Evolutionary conservation across 1,284 basidiomycete species (phyloP).

Genomic region (Paramarasmius palmivorus): DNA sequence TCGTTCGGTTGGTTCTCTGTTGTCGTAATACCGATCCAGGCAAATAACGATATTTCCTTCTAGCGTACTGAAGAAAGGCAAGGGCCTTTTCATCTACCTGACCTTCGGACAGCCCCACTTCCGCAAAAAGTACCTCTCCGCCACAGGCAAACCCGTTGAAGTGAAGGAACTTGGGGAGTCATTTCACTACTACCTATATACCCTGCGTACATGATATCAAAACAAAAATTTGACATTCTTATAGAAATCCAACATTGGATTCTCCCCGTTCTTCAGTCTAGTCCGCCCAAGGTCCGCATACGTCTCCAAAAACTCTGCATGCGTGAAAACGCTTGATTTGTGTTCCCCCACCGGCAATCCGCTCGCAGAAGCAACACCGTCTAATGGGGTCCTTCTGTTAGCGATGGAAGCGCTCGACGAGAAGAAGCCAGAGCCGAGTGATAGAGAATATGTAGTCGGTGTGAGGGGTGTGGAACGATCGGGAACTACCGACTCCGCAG

Average conservation of each 20-base stretch:
- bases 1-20: slow-evolving; percentile 68
- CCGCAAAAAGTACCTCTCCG: slow-evolving; percentile 67
- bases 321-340: slow-evolving; percentile 80
- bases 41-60: neutral
- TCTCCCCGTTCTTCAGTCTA: slow-evolving; percentile 74
- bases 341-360: slow-evolving; percentile 80
- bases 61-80: slow-evolving; percentile 63
- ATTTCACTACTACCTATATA: slow-evolving; percentile 87
- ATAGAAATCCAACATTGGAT: slow-evolving; percentile 86
- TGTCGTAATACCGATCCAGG: too few species aligned
- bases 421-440: slow-evolving; percentile 67
- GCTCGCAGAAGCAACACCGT: slow-evolving; percentile 70
- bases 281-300: slow-evolving; percentile 77
- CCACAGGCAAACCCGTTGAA: slow-evolving; percentile 57
- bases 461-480: slow-evolving; percentile 51
- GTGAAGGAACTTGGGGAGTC: slow-evolving; percentile 71
- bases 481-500: slow-evolving; percentile 27
- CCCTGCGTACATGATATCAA: slow-evolving; percentile 45
- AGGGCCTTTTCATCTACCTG: slow-evolving; percentile 78
- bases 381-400: slow-evolving; percentile 59
- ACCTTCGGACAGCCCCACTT: slow-evolving; percentile 95
- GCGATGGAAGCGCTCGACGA: slow-evolving; percentile 54
- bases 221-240: slow-evolving; percentile 89
- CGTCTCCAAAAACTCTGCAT: slow-evolving; percentile 81
- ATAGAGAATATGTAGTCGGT: slow-evolving; percentile 48